These are phyloP conservation scores for Dalbergia cultrata DNA, from an alignment of 306 rosid genomes.

Conservation along the genomic window DNA sequence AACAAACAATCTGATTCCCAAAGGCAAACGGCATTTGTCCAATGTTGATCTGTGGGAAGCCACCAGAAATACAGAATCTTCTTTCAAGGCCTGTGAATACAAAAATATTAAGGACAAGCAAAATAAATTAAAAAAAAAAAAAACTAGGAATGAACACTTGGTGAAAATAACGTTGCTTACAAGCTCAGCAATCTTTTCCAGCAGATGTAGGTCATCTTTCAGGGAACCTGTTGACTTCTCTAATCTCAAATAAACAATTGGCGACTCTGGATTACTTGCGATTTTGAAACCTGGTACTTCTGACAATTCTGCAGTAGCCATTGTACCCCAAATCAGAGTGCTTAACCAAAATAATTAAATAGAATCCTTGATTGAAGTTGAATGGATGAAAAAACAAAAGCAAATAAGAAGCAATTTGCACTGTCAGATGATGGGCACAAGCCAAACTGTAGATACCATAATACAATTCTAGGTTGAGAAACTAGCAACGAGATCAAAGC, in stretches of 20 bases:
- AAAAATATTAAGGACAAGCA: slow-evolving; percentile 35
- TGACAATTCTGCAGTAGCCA: slow-evolving; percentile 73
- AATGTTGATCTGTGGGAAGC: slow-evolving; percentile 80
- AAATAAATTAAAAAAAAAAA: slow-evolving; percentile 29
- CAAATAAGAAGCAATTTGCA: slow-evolving; percentile 19
- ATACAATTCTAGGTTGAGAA: slow-evolving; percentile 22
- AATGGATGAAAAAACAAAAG: slow-evolving; percentile 7
- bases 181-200: slow-evolving; percentile 70
- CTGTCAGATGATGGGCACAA: background rate
- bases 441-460: slow-evolving; percentile 30
- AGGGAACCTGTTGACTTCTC: slow-evolving; percentile 74
- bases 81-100: slow-evolving; percentile 71
- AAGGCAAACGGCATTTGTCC: slow-evolving; percentile 80
- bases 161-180: slow-evolving; percentile 58
- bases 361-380: slow-evolving; percentile 3
- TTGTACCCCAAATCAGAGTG: slow-evolving; percentile 32
- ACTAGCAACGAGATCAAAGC: slow-evolving; percentile 44
- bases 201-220: slow-evolving; percentile 71
- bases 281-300: slow-evolving; percentile 67
- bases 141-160: slow-evolving; percentile 21
- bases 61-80: slow-evolving; percentile 75
- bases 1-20: slow-evolving; percentile 83
- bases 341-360: slow-evolving; percentile 5
- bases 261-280: slow-evolving; percentile 86
- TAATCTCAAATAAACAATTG: slow-evolving; percentile 83